Base-by-base conservation (phyloP, 1,284 basidiomycete species). In the Cryptococcus deneoformans region DNA sequence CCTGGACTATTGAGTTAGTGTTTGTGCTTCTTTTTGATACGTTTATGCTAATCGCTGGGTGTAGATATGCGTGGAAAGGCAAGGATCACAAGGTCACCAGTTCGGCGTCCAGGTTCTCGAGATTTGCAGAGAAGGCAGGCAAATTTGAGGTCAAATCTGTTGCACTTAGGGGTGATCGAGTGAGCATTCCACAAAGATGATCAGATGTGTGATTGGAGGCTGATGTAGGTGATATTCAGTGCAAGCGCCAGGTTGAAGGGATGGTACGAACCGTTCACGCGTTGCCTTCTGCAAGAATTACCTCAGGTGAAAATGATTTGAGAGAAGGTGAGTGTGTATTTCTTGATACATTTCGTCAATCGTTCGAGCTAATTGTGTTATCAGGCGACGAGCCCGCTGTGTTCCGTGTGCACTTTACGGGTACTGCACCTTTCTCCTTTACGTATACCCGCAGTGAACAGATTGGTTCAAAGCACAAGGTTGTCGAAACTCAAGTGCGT, bases 371-470 rank as follows among this genome's bases (percentile, higher is more conserved):
- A 39, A 48, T 46, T 24, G 10, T 60, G 68, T 50, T 59, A 58
- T 34, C 67, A 88, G 88, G 89, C 59, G 89, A 92, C 73, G 89
- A 94, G 80, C 92, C 93, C 9, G 91, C 95, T 73, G 94, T 96
- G 61, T 81, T 90, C 56, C 50, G 50, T 47, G 96, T 99, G 78
- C 86, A 84, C 9, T 84, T 99, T 59, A 82, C 86, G 47, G 95
- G 95, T 54, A 89, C 90, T 66, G 88, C 95, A 40, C 95, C 95
- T 0, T 99, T 96, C 79, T 89, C 92, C 1, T 98, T 99, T 77
- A 92, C 90, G 0, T 93, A 92, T 73, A 90, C 92, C 73, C 84
- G 91, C 47, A 83, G 83, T 78, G 67, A 76, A 59, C 49, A 60
- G 12, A 52, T 65, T 14, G 63, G 64, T 3, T 60, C 66, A 9